Evolutionary conservation across 805 yeast species (phyloP).

Genomic region (Candida ponderosae): DNA sequence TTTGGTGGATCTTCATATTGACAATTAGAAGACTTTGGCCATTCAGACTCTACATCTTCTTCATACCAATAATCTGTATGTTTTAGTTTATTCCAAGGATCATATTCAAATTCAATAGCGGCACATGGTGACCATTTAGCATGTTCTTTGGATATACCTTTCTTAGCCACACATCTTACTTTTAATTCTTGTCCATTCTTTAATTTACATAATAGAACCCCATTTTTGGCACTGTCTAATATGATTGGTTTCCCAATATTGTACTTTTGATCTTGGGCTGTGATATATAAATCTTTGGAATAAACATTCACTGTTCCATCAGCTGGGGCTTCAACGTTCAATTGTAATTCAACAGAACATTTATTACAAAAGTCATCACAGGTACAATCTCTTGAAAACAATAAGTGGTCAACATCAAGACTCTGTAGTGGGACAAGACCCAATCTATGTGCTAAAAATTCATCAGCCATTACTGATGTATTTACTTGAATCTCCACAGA

Average conservation of each 20-base stretch:
- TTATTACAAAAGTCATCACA: slow-evolving; percentile 96
- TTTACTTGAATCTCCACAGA: slow-evolving; percentile 89
- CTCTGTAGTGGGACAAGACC: slow-evolving; percentile 89
- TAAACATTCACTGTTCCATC: slow-evolving; percentile 87
- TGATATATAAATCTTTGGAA: slow-evolving; percentile 65
- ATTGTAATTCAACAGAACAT: slow-evolving; percentile 81
- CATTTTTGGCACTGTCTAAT: slow-evolving; percentile 66
- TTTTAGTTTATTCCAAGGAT: slow-evolving; percentile 96
- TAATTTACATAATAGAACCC: slow-evolving; percentile 86
- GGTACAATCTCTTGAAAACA: slow-evolving; percentile 91
- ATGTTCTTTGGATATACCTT: slow-evolving; percentile 95
- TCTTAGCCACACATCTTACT: slow-evolving; percentile 89
- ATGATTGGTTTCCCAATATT: slow-evolving; percentile 80
- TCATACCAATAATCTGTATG: slow-evolving; percentile 98
- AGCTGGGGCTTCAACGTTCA: slow-evolving; percentile 83
- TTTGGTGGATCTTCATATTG: slow-evolving; percentile 96
- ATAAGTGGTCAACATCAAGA: slow-evolving; percentile 72
- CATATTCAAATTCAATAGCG: slow-evolving; percentile 94
- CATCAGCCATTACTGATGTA: slow-evolving; percentile 94
- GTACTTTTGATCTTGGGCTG: slow-evolving; percentile 28
- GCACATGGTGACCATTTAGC: slow-evolving; percentile 98
- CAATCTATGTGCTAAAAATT: slow-evolving; percentile 87
- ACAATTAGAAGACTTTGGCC: slow-evolving; percentile 87
- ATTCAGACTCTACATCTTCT: slow-evolving; percentile 77
- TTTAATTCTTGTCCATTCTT: slow-evolving; percentile 88